Conservation (phyloP, 2,329 filamentous ascomycete genomes). For the Aureobasidium sp. region DNA sequence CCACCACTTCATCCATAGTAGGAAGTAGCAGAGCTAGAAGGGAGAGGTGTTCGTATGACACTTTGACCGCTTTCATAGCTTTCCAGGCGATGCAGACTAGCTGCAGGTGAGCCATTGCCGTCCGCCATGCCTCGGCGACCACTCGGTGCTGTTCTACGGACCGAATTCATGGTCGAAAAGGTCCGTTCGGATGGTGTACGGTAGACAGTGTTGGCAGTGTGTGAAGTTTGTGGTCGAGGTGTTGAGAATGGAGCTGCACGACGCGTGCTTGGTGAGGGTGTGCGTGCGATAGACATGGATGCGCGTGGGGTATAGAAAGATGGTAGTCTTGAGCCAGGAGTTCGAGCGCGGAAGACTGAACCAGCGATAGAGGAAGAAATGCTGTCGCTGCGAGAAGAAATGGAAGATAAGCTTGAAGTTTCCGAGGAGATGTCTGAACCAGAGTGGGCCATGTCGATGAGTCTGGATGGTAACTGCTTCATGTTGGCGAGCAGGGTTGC, state of each 20-base stretch:
- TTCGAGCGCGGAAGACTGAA: slow-evolving; percentile 2
- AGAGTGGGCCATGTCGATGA: background rate
- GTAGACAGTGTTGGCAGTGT: background rate
- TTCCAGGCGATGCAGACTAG: background rate
- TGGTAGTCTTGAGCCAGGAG: background rate
- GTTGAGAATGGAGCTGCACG: background rate
- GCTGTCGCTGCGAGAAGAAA: slow-evolving; percentile 4
- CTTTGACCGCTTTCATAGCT: slow-evolving; percentile 1
- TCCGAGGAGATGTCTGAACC: background rate
- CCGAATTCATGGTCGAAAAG: background rate
- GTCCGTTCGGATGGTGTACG: slow-evolving; percentile 7
- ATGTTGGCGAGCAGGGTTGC: slow-evolving; percentile 73
- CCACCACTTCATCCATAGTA: background rate
- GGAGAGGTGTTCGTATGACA: background rate
- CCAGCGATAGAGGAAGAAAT: slow-evolving; percentile 13
- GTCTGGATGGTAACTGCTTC: slow-evolving; percentile 27
- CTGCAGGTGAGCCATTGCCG: background rate
- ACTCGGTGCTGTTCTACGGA: background rate
- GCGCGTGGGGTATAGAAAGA: slow-evolving; percentile 13
- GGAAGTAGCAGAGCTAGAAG: background rate
- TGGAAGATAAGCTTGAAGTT: slow-evolving; percentile 1
- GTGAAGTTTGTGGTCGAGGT: background rate
- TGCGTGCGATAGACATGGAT: slow-evolving; percentile 3
- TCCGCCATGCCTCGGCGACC: background rate
- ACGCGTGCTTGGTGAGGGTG: background rate